phyloP scores from a whole-genome alignment of 352 stramenopile species.

The Pythium guiyangense region DNA sequence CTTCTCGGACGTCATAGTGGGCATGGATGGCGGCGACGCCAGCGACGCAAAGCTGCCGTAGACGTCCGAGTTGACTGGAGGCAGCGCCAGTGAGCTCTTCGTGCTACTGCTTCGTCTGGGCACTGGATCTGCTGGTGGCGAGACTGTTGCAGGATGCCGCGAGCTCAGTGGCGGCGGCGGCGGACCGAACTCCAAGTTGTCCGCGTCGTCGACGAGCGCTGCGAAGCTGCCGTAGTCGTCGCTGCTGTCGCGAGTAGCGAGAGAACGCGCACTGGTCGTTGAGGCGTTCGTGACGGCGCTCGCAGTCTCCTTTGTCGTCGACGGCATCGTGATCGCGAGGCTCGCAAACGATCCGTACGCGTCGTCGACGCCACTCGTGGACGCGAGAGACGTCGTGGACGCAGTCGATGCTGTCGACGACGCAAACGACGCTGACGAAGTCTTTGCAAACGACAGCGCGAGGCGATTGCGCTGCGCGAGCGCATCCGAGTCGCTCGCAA shows the following conservation, averaged over 20 bases:
- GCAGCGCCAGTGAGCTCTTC: not conserved
- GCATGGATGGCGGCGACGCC: slow-evolving; percentile 8
- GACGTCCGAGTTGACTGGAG: slow-evolving; percentile 6
- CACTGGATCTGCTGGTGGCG: too few relatives aligned
- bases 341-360: slow-evolving; percentile 25
- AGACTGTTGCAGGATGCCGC: not conserved
- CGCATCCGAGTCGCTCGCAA: slow-evolving; percentile 8
- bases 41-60: slow-evolving; percentile 37
- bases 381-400: not conserved
- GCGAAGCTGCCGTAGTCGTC: slow-evolving; percentile 47
- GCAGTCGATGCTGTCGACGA: not conserved
- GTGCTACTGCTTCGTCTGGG: not conserved
- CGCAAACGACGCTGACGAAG: not conserved
- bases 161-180: slow-evolving; percentile 17
- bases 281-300: too few relatives aligned
- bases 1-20: not conserved
- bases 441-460: slow-evolving; percentile 13
- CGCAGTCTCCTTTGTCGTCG: too few relatives aligned
- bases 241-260: not conserved
- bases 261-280: too few relatives aligned
- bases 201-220: slow-evolving; percentile 11
- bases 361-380: slow-evolving; percentile 4
- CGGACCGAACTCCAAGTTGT: slow-evolving; percentile 15
- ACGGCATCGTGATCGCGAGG: slow-evolving; percentile 9
- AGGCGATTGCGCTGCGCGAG: slow-evolving; percentile 8